Percentiles rank a stretch among this genome's conserved stretches.
Conservation (phyloP, 352 stramenopile species). For the Globisporangium sylvaticum region DNA sequence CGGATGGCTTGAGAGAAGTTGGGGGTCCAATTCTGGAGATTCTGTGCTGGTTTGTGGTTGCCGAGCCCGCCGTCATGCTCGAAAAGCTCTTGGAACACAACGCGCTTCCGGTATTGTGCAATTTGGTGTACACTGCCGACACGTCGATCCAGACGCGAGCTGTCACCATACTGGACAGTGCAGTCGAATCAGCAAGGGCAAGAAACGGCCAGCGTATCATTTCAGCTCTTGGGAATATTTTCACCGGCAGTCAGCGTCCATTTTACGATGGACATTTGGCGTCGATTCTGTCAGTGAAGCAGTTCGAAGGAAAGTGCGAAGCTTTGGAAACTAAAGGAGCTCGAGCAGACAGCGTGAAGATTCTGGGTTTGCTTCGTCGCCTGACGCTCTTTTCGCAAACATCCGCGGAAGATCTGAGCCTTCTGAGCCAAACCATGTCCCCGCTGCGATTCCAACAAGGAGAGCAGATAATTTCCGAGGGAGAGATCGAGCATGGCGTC, state of each 20-base stretch:
- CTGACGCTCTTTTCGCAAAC: not conserved
- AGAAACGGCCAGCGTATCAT: not conserved
- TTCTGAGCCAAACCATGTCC: not conserved
- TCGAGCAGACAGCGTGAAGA: not conserved
- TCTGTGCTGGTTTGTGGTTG: not conserved
- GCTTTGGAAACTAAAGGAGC: not conserved
- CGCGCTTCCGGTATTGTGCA: not conserved
- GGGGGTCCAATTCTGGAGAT: not conserved
- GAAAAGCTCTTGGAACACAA: not conserved
- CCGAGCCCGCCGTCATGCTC: not conserved
- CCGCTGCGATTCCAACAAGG: not conserved
- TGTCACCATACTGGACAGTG: not conserved
- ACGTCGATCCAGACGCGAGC: not conserved
- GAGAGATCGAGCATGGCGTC: not conserved
- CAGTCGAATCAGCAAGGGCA: no score
- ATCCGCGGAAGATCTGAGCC: not conserved
- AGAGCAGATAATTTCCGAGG: not conserved
- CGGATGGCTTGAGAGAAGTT: not conserved
- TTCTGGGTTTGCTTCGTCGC: not conserved
- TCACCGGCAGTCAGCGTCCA: not conserved
- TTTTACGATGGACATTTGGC: not conserved
- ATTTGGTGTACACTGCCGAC: not conserved
- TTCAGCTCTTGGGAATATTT: not conserved
- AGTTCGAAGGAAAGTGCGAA: not conserved
- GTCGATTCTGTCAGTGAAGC: not conserved